Base-by-base conservation (phyloP, 2,329 filamentous ascomycete genomes). In the Pyrenophora teres region DNA sequence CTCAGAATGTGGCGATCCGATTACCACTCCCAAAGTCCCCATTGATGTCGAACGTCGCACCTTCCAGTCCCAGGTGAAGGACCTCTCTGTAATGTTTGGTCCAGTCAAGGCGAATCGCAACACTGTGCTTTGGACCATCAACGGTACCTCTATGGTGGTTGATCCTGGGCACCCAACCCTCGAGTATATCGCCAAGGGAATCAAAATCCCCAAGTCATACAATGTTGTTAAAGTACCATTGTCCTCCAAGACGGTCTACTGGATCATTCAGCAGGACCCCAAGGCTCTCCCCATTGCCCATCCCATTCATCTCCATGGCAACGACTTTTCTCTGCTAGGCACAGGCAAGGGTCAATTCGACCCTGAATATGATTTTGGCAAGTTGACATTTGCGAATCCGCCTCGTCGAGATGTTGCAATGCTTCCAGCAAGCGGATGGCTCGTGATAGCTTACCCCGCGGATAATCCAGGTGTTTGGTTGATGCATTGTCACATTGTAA, bases 371-470 rank as follows among this genome's bases (percentile, higher is more conserved):
- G 54, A 59, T 19, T 52, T 62, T 13, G 47, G 33, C n/a, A 57
- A 61, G 2, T 59, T 78, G 2, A 64, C 62, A 15, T 74, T 73
- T 53, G 55, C 40, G 6, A 73, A 74, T 23, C 73, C 73, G 8
- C 56, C 66, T 12, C 67, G 73, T 21, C 65, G 73, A 8, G 73
- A 76, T 42, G 69, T 71, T 4, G 60, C 63, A 15, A 56, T 68
- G 30, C 61, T 74, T 4, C 70, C 61, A 0, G 59, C 46, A 3
- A 46, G 46, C 2, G 73, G 72, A 5, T 78, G 78, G 63, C 76
- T 76, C 9, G 78, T 83, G 18, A 64, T 83, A 32, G 79, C 80
- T 32, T 81, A 81, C 65, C 63, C 70, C 40, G 78, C 78, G 2
- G 72, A 76, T 45, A 82, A 82, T 62, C 80, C 81, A 2, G 82